Conservation (phyloP, 192 early-diverging fungal genomes). For the Coemansia sp. region DNA sequence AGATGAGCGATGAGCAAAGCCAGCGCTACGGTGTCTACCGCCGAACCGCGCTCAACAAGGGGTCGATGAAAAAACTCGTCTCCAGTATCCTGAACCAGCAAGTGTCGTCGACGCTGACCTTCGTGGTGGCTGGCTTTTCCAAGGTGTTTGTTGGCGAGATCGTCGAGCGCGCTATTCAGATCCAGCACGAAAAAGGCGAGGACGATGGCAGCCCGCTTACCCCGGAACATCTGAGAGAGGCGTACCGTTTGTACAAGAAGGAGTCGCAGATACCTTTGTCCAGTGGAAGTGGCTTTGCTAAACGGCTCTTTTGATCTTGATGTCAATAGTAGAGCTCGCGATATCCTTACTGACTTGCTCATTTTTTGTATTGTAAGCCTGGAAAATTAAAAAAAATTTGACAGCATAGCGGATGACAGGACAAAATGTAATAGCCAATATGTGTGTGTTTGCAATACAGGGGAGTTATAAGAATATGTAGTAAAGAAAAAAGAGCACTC, state of each 20-base stretch:
- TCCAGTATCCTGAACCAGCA: slow-evolving; percentile 71
- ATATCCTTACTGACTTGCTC: too few species aligned
- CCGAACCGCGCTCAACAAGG: slow-evolving; percentile 72
- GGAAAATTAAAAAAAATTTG: too few species aligned
- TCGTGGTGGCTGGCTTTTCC: slow-evolving; percentile 85
- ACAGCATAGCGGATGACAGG: too few species aligned
- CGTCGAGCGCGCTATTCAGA: slow-evolving; percentile 75
- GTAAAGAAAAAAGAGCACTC: too few species aligned
- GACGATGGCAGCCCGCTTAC: slow-evolving; percentile 61
- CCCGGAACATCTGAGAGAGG: slow-evolving; percentile 86
- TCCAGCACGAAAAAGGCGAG: slow-evolving; percentile 80
- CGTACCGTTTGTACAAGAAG: slow-evolving; percentile 72
- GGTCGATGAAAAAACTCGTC: slow-evolving; percentile 72
- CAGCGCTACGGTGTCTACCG: slow-evolving; percentile 82
- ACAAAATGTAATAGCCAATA: too few species aligned
- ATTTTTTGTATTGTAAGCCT: too few species aligned
- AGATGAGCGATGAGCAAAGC: slow-evolving; percentile 64
- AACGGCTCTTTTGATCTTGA: slow-evolving; percentile 35
- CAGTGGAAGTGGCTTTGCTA: slow-evolving; percentile 22
- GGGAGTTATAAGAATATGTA: too few species aligned
- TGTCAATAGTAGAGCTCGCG: too few species aligned
- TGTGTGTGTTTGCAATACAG: background rate
- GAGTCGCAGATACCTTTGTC: slow-evolving; percentile 26
- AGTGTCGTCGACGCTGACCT: slow-evolving; percentile 66
- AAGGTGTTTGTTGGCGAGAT: slow-evolving; percentile 93